These are phyloP conservation scores for Alternaria arbusti DNA, from an alignment of 2,329 filamentous ascomycete genomes.

Conservation along the genomic window DNA sequence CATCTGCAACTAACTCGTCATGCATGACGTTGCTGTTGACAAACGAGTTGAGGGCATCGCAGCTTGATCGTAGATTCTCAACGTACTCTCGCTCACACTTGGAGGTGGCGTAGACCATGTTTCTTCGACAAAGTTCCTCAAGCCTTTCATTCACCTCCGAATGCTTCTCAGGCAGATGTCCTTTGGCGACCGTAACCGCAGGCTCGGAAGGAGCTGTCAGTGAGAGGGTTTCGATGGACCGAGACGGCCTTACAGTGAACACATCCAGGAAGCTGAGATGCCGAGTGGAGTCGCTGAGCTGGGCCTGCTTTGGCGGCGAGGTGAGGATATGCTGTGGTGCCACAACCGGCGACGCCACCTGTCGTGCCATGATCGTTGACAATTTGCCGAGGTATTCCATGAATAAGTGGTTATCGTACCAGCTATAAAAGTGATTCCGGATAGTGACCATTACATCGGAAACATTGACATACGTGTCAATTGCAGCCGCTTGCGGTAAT, in stretches of 20 bases:
- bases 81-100: constrained; percentile 31
- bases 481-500: constrained; percentile 2
- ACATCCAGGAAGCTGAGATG: constrained; percentile 7
- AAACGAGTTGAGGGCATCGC: constrained; percentile 16
- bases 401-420: constrained; percentile 52
- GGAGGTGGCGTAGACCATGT: constrained; percentile 15
- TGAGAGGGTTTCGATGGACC: not conserved
- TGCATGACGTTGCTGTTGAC: not conserved
- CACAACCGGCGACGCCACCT: not conserved
- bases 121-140: constrained; percentile 14
- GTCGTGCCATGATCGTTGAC: constrained; percentile 12
- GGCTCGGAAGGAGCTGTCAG: constrained; percentile 8
- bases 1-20: not conserved
- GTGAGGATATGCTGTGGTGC: not conserved
- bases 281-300: not conserved
- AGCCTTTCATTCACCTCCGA: constrained; percentile 7
- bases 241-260: not conserved
- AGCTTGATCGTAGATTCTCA: constrained; percentile 21
- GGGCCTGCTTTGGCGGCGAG: not conserved
- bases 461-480: constrained; percentile 22
- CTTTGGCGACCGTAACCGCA: not conserved
- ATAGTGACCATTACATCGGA: constrained; percentile 23
- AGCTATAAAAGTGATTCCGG: constrained; percentile 16
- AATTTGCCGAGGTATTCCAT: constrained; percentile 29
- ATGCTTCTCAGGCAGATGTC: not conserved